These are phyloP conservation scores for Cladophialophora carrionii DNA, from an alignment of 2,329 filamentous ascomycete genomes.

Conservation along the genomic window DNA sequence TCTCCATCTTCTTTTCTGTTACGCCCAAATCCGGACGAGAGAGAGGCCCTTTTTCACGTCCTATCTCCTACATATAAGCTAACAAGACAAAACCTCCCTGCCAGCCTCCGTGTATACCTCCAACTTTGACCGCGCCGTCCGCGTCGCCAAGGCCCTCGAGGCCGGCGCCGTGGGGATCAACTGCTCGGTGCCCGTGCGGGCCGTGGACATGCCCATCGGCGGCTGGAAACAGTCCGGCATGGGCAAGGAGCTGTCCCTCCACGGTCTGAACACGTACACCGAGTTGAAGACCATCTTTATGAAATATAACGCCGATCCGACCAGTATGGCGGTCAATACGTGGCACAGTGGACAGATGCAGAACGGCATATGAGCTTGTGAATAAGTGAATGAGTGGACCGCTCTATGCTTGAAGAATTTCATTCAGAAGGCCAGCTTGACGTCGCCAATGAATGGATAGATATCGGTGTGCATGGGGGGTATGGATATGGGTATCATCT, in stretches of 20 bases:
- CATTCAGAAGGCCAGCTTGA: not conserved
- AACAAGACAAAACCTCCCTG: not conserved
- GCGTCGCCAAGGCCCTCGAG: slow-evolving; percentile 47
- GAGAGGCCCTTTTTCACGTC: too few relatives aligned
- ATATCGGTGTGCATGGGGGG: not conserved
- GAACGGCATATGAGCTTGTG: not conserved
- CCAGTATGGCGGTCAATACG: slow-evolving; percentile 5
- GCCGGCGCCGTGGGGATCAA: slow-evolving; percentile 52
- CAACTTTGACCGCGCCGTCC: slow-evolving; percentile 46
- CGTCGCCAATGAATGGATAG: not conserved
- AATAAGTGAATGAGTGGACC: not conserved
- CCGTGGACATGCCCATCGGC: slow-evolving; percentile 48
- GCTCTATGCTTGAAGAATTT: not conserved
- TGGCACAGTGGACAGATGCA: slow-evolving; percentile 15
- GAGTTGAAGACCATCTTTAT: slow-evolving; percentile 47
- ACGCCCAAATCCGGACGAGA: too few relatives aligned
- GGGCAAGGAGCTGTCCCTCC: slow-evolving; percentile 52
- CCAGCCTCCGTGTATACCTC: slow-evolving; percentile 47
- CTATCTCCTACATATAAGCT: too few relatives aligned
- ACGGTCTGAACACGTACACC: slow-evolving; percentile 46
- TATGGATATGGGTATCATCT: not conserved
- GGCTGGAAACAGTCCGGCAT: slow-evolving; percentile 53
- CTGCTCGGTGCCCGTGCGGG: slow-evolving; percentile 49
- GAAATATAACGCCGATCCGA: slow-evolving; percentile 35
- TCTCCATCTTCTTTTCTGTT: too few relatives aligned